Percentiles rank a stretch among this genome's conserved stretches.
phyloP scores from a whole-genome alignment of 176 grass and related monocot species.

The Puya raimondii region DNA sequence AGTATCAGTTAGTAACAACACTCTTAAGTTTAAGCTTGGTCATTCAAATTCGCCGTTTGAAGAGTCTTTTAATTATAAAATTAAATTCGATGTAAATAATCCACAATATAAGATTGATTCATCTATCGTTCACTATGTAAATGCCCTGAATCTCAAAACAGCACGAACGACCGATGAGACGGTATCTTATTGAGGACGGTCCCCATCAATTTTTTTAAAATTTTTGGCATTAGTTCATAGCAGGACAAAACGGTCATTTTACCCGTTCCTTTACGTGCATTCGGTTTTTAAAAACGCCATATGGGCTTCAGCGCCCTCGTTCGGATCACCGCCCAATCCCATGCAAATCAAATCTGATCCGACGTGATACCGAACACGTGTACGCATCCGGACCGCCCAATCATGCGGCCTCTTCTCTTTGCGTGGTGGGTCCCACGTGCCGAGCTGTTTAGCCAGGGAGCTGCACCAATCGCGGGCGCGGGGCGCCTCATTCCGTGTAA shows the following conservation, averaged over 20 bases:
- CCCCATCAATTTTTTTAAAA: too few species aligned
- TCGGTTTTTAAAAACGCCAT: neutral
- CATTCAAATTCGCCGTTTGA: too few species aligned
- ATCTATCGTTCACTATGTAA: too few species aligned
- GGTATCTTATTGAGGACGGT: too few species aligned
- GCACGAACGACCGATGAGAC: too few species aligned
- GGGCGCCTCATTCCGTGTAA: neutral
- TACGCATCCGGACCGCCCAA: neutral
- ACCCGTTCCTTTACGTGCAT: neutral
- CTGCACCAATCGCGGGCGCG: neutral
- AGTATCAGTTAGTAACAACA: too few species aligned
- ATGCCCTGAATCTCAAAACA: too few species aligned
- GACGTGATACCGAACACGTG: neutral
- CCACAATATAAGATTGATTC: too few species aligned
- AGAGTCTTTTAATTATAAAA: too few species aligned
- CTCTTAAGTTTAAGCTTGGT: too few species aligned
- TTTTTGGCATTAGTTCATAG: too few species aligned
- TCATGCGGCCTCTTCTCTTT: neutral
- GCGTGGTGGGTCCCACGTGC: neutral
- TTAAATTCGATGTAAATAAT: too few species aligned
- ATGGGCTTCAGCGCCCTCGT: neutral
- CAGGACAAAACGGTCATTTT: neutral
- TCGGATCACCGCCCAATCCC: constrained; percentile 1
- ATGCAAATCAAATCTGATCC: neutral
- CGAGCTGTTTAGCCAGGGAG: neutral